A percentile compares a stretch with the other conserved stretches of the same genome.
These are phyloP conservation scores for Skeletonema marinoi DNA, from an alignment of 108 stramenopile genomes.

Conservation along the genomic window DNA sequence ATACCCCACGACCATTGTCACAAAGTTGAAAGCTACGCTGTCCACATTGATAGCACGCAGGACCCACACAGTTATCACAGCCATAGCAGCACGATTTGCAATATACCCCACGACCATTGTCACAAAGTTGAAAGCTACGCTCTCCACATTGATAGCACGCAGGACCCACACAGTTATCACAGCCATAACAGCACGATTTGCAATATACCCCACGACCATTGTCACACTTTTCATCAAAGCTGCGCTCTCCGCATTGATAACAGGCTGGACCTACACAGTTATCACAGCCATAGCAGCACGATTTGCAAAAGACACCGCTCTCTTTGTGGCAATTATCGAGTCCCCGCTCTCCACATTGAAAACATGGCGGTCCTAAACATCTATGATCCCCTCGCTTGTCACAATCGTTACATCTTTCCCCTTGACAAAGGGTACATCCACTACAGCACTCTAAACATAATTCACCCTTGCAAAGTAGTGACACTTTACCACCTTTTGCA, in stretches of 20 bases:
- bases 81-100: constrained; percentile 8
- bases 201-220: not conserved
- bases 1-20: not conserved
- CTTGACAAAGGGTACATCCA: constrained; percentile 1
- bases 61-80: not conserved
- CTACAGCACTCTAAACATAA: not conserved
- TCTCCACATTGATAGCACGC: not conserved
- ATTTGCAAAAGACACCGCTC: not conserved
- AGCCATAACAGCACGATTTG: not conserved
- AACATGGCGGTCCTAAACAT: constrained; percentile 1
- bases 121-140: constrained; percentile 2
- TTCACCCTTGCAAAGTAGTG: not conserved
- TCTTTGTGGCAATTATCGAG: not conserved
- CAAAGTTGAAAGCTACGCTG: not conserved
- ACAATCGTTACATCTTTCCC: not conserved
- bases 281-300: constrained; percentile 3
- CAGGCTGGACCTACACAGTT: not conserved
- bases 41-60: not conserved
- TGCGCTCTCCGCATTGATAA: not conserved
- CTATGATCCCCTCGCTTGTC: constrained; percentile 3
- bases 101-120: not conserved
- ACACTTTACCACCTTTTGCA: constrained; percentile 1
- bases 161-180: not conserved
- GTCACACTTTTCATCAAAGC: constrained; percentile 2
- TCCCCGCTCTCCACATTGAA: constrained; percentile 8